Conservation (phyloP, 1,284 basidiomycete genomes). For the Cryptococcus sp. region DNA sequence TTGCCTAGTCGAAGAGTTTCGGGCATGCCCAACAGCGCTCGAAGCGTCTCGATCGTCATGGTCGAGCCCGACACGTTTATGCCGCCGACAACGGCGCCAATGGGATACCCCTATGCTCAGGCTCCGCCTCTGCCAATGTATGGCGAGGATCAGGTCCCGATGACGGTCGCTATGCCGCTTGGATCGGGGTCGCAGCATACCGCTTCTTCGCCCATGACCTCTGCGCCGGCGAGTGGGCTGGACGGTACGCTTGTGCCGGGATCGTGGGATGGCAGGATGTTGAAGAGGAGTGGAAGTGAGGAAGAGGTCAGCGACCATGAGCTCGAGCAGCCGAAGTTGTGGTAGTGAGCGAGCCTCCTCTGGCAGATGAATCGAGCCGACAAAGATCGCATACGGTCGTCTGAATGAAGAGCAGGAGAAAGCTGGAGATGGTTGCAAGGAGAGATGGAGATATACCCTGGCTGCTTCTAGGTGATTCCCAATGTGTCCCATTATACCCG, state of each 20-base stretch:
- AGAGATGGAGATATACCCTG: too few relatives aligned
- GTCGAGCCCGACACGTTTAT: constrained; percentile 15
- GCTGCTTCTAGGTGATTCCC: too few relatives aligned
- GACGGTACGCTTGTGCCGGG: neutral
- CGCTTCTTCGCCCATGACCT: neutral
- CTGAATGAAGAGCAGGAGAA: too few relatives aligned
- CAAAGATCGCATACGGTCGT: too few relatives aligned
- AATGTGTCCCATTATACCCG: too few relatives aligned
- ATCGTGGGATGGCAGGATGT: neutral
- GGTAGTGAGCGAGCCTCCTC: too few relatives aligned
- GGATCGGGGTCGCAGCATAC: neutral
- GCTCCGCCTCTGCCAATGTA: constrained; percentile 31
- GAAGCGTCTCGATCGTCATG: constrained; percentile 19
- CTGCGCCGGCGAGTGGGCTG: neutral
- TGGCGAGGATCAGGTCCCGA: constrained; percentile 32
- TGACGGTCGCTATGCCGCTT: constrained; percentile 27
- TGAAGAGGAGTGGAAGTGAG: neutral
- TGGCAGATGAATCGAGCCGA: too few relatives aligned
- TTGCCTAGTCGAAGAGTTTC: constrained; percentile 16
- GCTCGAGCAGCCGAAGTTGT: neutral
- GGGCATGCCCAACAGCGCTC: constrained; percentile 10
- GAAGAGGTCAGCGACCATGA: neutral
- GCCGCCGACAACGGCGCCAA: neutral
- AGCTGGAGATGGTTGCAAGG: too few relatives aligned
- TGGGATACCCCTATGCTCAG: neutral